Base-by-base conservation (phyloP, 2,329 filamentous ascomycete species). In the Cercospora sojina region DNA sequence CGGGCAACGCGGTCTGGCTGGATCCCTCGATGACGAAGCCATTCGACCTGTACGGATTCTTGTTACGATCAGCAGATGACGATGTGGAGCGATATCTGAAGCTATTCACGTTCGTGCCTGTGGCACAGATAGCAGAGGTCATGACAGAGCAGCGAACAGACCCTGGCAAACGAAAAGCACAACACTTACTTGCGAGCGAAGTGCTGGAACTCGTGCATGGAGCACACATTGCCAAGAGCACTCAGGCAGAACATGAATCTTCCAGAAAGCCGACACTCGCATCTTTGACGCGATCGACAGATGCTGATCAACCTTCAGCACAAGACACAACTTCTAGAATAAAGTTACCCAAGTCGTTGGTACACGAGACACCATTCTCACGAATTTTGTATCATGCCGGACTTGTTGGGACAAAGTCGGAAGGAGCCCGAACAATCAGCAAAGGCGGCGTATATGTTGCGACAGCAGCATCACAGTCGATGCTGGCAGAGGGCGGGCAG, bases 1-100 rank as follows among this genome's bases (percentile, higher is more conserved):
- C 92, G 1, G 94, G 93, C 27, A 98, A 98, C 77, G 93, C 94
- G 2, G 80, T 99, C 38, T 99, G 95, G 95, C 85, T 99, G 3
- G 92, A 97, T 77, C 84, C 85, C 62, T 88, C 90, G 73, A 86
- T 92, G 85, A 96, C 94, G 1, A 88, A 86, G 31, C 82, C 88
- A 0, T 97, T 94, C 74, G 92, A 98, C 65, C 83, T 98, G 1
- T 98, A 98, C 77, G 87, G 87, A 77, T 97, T 94, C 82, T 95
- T 98, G 73, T 84, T 97, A 70, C 87, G 92, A 59, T 89, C 90
- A 0, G 83, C 93, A 0, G 95, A 99, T 75, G 86, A 86, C 9
- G 90, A 96, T 62, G 88, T 98, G 3, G 91, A 93, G 78, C 85
- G 84, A 32, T 90, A 96, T 69, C 83, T 99, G 47, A 94, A 91